Evolutionary conservation across 2,329 filamentous ascomycete species (phyloP).

Genomic region (Cladosporium sp.): DNA sequence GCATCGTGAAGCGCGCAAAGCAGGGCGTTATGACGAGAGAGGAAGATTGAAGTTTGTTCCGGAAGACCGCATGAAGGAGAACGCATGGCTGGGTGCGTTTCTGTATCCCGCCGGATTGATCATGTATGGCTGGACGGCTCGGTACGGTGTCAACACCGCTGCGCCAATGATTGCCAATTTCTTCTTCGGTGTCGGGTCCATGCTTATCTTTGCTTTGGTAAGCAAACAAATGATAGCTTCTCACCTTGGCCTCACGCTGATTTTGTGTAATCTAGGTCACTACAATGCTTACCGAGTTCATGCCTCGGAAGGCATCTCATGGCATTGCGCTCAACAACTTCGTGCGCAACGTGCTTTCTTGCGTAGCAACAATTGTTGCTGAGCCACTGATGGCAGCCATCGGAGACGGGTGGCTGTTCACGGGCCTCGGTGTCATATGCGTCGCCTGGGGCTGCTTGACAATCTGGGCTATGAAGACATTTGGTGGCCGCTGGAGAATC

Average conservation of each 20-base stretch:
- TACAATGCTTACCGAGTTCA: conserved; percentile 81
- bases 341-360: conserved; percentile 70
- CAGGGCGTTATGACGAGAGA: conserved; percentile 59
- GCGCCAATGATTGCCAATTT: conserved; percentile 31
- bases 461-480: conserved; percentile 31
- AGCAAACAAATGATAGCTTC: neutral
- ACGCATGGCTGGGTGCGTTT: conserved; percentile 67
- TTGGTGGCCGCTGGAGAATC: conserved; percentile 27
- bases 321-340: conserved; percentile 81
- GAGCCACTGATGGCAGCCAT: conserved; percentile 65
- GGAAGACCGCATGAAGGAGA: conserved; percentile 77
- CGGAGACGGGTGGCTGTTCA: conserved; percentile 72
- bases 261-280: conserved; percentile 38
- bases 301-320: conserved; percentile 62
- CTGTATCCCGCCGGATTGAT: conserved; percentile 65
- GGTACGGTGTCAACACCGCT: conserved; percentile 47
- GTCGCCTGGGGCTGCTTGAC: conserved; percentile 22
- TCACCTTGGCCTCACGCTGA: neutral
- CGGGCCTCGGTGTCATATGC: conserved; percentile 38
- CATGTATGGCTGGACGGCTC: conserved; percentile 70
- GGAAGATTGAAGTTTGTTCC: conserved; percentile 64
- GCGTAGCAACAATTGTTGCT: conserved; percentile 62
- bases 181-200: conserved; percentile 65
- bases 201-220: conserved; percentile 65
- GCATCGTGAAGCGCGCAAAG: conserved; percentile 64